These are phyloP conservation scores for Colletotrichum costaricense DNA, from an alignment of 2,329 filamentous ascomycete species.

Conservation along the genomic window DNA sequence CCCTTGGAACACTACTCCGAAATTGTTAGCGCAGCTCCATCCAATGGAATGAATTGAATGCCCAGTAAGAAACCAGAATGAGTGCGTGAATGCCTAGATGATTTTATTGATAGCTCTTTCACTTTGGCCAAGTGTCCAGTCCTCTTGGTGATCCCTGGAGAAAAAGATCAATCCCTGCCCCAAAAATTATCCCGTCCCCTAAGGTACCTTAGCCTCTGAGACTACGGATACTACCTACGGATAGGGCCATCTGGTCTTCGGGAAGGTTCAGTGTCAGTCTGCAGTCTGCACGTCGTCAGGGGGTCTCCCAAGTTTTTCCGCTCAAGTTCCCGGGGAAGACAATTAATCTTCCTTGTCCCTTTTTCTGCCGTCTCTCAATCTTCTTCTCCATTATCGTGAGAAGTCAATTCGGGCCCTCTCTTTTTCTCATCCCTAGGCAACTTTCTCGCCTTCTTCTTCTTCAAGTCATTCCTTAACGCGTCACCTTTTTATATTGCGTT, in stretches of 20 bases:
- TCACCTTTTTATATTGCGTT: constrained; percentile 24
- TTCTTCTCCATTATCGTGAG: constrained; percentile 8
- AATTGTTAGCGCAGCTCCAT: constrained; percentile 14
- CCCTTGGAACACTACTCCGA: not conserved
- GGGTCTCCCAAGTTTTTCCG: constrained; percentile 27
- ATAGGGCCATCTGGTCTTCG: constrained; percentile 13
- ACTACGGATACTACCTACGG: not conserved
- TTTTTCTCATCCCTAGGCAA: not conserved
- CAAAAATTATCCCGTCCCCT: not conserved
- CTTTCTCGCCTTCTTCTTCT: constrained; percentile 4
- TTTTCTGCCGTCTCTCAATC: not conserved
- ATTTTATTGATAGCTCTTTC: not conserved
- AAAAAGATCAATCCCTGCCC: constrained; percentile 10
- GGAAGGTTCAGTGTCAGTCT: constrained; percentile 27
- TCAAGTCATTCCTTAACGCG: constrained; percentile 24
- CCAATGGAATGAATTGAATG: constrained; percentile 4
- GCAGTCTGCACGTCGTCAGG: constrained; percentile 14
- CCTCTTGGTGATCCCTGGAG: not conserved
- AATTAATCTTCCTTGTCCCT: constrained; percentile 11
- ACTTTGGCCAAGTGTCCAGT: constrained; percentile 33
- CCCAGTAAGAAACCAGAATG: not conserved
- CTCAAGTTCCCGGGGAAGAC: constrained; percentile 2
- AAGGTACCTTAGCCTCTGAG: not conserved
- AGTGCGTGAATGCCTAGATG: not conserved
- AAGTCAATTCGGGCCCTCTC: not conserved